Percentiles rank a stretch among this genome's conserved stretches.
Conservation (phyloP, 371 early-diverging fungal species). For the Actinomortierella wolfii region DNA sequence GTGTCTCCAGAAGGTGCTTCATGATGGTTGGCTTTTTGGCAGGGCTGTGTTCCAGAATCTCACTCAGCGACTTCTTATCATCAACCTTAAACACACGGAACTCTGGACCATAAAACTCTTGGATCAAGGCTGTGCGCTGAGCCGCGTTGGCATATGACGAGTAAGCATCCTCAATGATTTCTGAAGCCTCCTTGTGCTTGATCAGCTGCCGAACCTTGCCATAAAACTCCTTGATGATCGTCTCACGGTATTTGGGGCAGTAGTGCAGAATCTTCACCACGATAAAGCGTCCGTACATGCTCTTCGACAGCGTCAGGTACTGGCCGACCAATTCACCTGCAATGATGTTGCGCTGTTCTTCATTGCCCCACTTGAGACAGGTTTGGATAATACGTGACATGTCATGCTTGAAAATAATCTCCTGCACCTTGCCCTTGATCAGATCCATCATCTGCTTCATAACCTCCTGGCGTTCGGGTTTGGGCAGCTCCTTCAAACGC, state of each 20-base stretch:
- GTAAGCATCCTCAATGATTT: slow-evolving; percentile 87
- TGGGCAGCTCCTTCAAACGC: slow-evolving; percentile 72
- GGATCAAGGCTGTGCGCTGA: slow-evolving; percentile 78
- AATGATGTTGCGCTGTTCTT: slow-evolving; percentile 77
- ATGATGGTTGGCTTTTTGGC: slow-evolving; percentile 79
- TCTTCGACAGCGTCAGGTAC: slow-evolving; percentile 75
- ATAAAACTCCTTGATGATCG: slow-evolving; percentile 82
- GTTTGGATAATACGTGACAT: slow-evolving; percentile 93
- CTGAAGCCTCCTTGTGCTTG: slow-evolving; percentile 75
- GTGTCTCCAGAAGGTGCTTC: slow-evolving; percentile 70
- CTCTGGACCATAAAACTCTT: slow-evolving; percentile 95
- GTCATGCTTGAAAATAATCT: slow-evolving; percentile 95
- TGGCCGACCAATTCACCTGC: slow-evolving; percentile 81
- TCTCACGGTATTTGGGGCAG: slow-evolving; percentile 72
- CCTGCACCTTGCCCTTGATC: slow-evolving; percentile 83
- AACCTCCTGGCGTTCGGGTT: slow-evolving; percentile 63
- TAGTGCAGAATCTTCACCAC: slow-evolving; percentile 81
- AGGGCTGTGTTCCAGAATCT: slow-evolving; percentile 70
- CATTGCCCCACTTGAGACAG: slow-evolving; percentile 86
- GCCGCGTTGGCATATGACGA: slow-evolving; percentile 77
- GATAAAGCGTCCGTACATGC: slow-evolving; percentile 90
- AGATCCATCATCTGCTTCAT: slow-evolving; percentile 83
- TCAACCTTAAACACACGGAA: slow-evolving; percentile 82
- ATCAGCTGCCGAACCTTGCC: slow-evolving; percentile 82
- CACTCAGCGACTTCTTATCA: slow-evolving; percentile 64